Evolutionary conservation across 495 filamentous ascomycete species (phyloP).

Genomic region (Xeromyces bisporus): DNA sequence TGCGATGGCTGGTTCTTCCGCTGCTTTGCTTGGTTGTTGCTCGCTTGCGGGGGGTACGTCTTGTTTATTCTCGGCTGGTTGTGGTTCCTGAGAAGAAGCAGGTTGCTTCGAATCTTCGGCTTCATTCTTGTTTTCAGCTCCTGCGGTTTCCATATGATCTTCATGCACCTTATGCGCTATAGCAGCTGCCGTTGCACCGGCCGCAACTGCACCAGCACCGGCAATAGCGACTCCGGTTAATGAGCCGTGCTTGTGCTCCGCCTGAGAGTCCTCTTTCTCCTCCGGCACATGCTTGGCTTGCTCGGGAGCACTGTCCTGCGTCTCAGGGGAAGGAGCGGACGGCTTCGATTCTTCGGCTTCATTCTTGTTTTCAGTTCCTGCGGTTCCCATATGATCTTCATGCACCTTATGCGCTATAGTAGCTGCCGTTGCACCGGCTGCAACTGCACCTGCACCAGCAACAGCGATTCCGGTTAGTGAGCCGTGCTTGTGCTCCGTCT

Average conservation of each 20-base stretch:
- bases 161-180: slow-evolving; percentile 8
- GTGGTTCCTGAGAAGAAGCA: slow-evolving; percentile 4
- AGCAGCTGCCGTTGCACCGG: slow-evolving; percentile 6
- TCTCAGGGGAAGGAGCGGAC: slow-evolving; percentile 4
- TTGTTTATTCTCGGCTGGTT: slow-evolving; percentile 17
- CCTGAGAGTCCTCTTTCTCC: slow-evolving; percentile 4
- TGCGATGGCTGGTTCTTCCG: too few relatives aligned
- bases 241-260: slow-evolving; percentile 12
- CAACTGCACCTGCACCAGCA: slow-evolving; percentile 14
- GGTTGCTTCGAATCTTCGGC: slow-evolving; percentile 9
- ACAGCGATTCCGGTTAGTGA: slow-evolving; percentile 12
- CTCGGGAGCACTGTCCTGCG: slow-evolving; percentile 2
- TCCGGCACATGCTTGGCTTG: background rate
- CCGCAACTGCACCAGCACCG: slow-evolving; percentile 13
- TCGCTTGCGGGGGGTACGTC: slow-evolving; percentile 2
- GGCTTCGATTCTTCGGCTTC: slow-evolving; percentile 8
- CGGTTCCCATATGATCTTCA: slow-evolving; percentile 2
- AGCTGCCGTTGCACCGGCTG: slow-evolving; percentile 7
- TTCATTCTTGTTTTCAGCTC: slow-evolving; percentile 1
- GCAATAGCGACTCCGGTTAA: slow-evolving; percentile 13
- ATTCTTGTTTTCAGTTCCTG: slow-evolving; percentile 1
- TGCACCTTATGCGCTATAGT: slow-evolving; percentile 8
- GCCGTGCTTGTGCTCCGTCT: slow-evolving; percentile 11
- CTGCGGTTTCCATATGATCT: slow-evolving; percentile 1
- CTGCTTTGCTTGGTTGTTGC: too few relatives aligned